A percentile compares a stretch with the other conserved stretches of the same genome.
Conservation (phyloP, 225 moss, liverwort and hornwort species). For the Asterella californica region DNA sequence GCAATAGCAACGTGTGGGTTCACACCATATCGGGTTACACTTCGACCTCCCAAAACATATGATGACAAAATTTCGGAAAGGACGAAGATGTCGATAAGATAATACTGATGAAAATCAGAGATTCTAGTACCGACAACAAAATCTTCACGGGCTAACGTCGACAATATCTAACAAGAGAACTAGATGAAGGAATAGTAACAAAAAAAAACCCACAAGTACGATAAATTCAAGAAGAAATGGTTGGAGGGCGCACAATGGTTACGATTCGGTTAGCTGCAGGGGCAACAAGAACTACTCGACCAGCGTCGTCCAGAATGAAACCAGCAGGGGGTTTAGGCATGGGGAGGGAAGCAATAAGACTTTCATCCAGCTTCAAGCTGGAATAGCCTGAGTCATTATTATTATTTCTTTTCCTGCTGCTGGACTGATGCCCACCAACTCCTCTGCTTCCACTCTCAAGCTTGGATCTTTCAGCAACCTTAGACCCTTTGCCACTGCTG, state of each 20-base stretch:
- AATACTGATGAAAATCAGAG: too few relatives aligned
- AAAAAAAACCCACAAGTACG: too few relatives aligned
- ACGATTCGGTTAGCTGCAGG: slow-evolving; percentile 79
- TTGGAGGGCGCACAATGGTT: slow-evolving; percentile 59
- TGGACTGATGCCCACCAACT: background rate
- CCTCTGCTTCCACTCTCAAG: slow-evolving; percentile 16
- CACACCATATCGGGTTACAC: background rate
- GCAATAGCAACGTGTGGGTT: slow-evolving; percentile 18
- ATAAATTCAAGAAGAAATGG: background rate
- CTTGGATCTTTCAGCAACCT: slow-evolving; percentile 33
- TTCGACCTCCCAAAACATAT: background rate
- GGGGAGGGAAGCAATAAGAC: slow-evolving; percentile 36
- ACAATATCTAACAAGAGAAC: too few relatives aligned
- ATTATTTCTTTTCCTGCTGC: slow-evolving; percentile 25
- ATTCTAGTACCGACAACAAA: background rate
- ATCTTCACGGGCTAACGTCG: background rate
- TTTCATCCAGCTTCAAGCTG: slow-evolving; percentile 17
- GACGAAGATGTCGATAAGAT: background rate
- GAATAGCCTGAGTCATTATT: background rate
- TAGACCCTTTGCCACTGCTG: slow-evolving; percentile 13
- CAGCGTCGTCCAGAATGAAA: slow-evolving; percentile 72
- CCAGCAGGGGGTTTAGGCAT: slow-evolving; percentile 85
- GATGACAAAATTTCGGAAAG: background rate
- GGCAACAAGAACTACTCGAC: slow-evolving; percentile 69
- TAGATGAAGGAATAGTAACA: too few relatives aligned